A percentile compares a stretch with the other conserved stretches of the same genome.
Evolutionary conservation across 2,329 filamentous ascomycete genomes (phyloP).

Genomic region (Mycosphaerella sp.): DNA sequence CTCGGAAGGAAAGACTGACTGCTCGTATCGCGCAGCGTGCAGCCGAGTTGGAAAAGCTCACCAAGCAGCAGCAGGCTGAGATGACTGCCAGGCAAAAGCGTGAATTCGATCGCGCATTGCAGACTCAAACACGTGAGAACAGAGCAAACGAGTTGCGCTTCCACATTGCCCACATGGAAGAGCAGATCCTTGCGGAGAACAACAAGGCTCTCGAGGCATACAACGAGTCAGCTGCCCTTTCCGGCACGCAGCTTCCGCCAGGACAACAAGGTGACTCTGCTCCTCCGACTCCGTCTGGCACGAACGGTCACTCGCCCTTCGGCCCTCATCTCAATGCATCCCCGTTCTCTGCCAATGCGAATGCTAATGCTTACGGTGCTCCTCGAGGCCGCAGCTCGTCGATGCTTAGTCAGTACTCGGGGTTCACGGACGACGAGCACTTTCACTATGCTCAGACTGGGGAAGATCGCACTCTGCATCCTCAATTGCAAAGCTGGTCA

Average conservation of each 20-base stretch:
- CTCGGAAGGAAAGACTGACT: constrained; percentile 67
- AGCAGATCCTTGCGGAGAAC: constrained; percentile 35
- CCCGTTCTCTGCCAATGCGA: constrained; percentile 21
- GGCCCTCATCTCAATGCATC: constrained; percentile 23
- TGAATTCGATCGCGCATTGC: constrained; percentile 29
- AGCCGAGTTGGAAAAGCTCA: constrained; percentile 64
- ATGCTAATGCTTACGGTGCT: constrained; percentile 13
- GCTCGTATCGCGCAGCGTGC: constrained; percentile 66
- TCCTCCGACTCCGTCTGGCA: constrained; percentile 49
- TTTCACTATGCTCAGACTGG: constrained; percentile 23
- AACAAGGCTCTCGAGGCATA: constrained; percentile 38
- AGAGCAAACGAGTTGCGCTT: constrained; percentile 37
- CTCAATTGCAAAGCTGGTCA: constrained; percentile 26
- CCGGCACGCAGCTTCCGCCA: constrained; percentile 24
- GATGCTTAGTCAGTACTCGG: constrained; percentile 48
- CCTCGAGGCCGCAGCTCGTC: constrained; percentile 46
- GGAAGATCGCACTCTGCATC: constrained; percentile 16
- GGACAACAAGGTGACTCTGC: constrained; percentile 29
- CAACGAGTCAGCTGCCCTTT: constrained; percentile 33
- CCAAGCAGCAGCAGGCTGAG: constrained; percentile 58
- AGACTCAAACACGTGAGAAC: constrained; percentile 31
- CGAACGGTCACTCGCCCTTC: constrained; percentile 20
- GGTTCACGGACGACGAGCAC: constrained; percentile 42
- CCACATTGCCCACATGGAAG: constrained; percentile 37
- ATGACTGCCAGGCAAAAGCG: constrained; percentile 33